Evolutionary conservation across 2,329 filamentous ascomycete species (phyloP), one percentile per base, ranked within the genome.

Genomic region (Westerdykella ornata): DNA sequence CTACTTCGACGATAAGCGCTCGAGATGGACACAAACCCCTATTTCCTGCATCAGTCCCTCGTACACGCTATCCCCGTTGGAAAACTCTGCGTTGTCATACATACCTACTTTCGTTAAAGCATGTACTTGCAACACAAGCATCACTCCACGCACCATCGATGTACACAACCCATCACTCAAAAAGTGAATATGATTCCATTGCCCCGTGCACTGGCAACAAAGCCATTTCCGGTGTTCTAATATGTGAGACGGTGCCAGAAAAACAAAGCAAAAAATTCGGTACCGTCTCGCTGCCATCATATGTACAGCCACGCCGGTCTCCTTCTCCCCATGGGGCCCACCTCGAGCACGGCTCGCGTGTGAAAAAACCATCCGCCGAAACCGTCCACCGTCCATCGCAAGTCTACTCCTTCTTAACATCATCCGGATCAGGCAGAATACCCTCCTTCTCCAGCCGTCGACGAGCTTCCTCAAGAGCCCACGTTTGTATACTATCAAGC

Each of bases 401-500:
- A 17, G 14, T 35, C 30, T 60, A 57, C 30, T 61, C 52, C 56
- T 62, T 61, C 7, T 39, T 33, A 67, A 81, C 75, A 55, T 77
- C 69, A 39, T 77, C 71, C 31, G 85, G 84, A 60, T 96, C 90
- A 62, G 86, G 80, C 62, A 97, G 72, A 63, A 97, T 89, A 45
- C 92, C 92, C 75, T 98, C 92, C 46, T 82, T 85, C 74, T 98
- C 92, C 77, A 98, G 81, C 73, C 92, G 80, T 73, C 92, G 80
- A 63, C 92, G 80, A 39, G 92, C 92, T 74, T 98, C 92, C 72
- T 98, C 92, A 33, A 98, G 81, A 49, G 92, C 92, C 92, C 92
- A 98, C 41, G 90, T 97, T 75, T 97, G 92, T 80, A 98, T 96
- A 68, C 92, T 98, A 59, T 46, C 14, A 38, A 19, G 2, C 18